These are phyloP conservation scores for Botrytis tulipae DNA, from an alignment of 2,329 filamentous ascomycete genomes.

Conservation along the genomic window DNA sequence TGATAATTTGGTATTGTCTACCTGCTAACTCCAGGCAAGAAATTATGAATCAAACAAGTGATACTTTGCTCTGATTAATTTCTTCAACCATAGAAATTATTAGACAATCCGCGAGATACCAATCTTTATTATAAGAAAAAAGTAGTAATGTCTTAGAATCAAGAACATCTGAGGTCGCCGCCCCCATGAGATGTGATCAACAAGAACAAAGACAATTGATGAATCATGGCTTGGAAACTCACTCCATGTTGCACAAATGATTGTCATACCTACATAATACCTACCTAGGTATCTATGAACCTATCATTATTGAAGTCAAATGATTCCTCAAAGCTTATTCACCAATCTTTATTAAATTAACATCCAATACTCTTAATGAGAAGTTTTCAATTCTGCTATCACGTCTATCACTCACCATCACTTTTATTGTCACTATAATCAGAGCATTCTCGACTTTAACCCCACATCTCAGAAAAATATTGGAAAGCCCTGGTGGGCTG, in stretches of 20 bases:
- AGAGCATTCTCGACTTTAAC: not conserved
- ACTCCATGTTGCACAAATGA: not conserved
- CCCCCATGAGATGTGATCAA: not conserved
- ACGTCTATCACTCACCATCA: not conserved
- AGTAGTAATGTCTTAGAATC: not conserved
- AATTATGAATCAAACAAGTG: not conserved
- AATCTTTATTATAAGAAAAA: not conserved
- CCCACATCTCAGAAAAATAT: conserved; percentile 3
- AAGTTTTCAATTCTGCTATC: not conserved
- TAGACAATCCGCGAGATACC: not conserved
- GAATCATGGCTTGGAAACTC: conserved; percentile 4
- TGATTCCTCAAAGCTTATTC: not conserved
- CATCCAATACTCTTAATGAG: not conserved
- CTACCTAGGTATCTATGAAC: not conserved
- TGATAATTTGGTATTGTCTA: not conserved
- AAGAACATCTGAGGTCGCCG: not conserved
- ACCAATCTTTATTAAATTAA: not conserved
- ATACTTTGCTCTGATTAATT: not conserved
- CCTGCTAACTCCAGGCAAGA: not conserved
- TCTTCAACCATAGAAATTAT: not conserved
- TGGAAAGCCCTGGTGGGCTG: conserved; percentile 12
- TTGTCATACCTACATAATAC: not conserved
- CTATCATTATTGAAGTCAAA: not conserved
- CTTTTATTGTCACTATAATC: not conserved
- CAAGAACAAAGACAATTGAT: conserved; percentile 12